phyloP scores from a whole-genome alignment of 345 rosid genomes.

The Syzygium grande region DNA sequence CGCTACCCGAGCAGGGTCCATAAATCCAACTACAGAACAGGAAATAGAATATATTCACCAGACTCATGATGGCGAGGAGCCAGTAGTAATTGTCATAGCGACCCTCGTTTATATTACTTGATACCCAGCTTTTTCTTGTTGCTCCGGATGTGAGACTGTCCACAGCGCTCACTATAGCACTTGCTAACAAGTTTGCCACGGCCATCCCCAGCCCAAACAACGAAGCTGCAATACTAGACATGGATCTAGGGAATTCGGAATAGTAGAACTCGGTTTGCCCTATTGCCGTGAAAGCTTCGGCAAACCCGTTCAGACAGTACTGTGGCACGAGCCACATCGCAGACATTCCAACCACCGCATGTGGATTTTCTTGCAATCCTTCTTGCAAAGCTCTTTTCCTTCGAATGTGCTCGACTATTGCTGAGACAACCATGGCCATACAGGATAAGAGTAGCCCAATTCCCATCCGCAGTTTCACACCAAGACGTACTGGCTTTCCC shows the following conservation, averaged over 20 bases:
- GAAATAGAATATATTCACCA: conserved; percentile 54
- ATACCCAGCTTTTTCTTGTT: conserved; percentile 59
- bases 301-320: conserved; percentile 48
- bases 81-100: conserved; percentile 72
- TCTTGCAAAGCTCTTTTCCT: conserved; percentile 46
- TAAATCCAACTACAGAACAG: conserved; percentile 64
- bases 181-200: conserved; percentile 53
- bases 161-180: conserved; percentile 32
- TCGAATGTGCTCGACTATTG: conserved; percentile 45
- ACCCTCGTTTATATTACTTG: conserved; percentile 59
- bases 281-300: conserved; percentile 64
- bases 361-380: conserved; percentile 34
- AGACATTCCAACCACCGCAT: conserved; percentile 41
- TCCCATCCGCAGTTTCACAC: conserved; percentile 66
- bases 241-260: conserved; percentile 66
- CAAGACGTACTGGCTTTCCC: conserved; percentile 42
- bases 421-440: conserved; percentile 58
- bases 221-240: conserved; percentile 67
- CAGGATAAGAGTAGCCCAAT: conserved; percentile 47
- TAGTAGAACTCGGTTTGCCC: conserved; percentile 78
- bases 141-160: conserved; percentile 28
- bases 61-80: conserved; percentile 50
- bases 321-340: conserved; percentile 83
- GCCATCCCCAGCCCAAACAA: conserved; percentile 59
- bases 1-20: conserved; percentile 46